Evolutionary conservation across 257 asterid species (phyloP).

Genomic region (Leptodermis oblonga): DNA sequence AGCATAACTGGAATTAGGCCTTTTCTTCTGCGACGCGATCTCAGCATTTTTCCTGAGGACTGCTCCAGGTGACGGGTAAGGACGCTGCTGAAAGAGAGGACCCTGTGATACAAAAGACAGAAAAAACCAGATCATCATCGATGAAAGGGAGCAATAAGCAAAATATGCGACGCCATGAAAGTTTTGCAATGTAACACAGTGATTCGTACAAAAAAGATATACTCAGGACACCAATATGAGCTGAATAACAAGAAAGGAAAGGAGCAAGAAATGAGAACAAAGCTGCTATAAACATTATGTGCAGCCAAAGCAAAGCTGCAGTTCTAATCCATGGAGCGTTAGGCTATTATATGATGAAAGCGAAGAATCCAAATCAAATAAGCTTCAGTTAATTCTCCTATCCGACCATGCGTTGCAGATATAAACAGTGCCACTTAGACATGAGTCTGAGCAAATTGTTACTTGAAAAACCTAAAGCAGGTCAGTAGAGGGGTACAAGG

Average conservation of each 20-base stretch:
- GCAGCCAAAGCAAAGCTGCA: neutral
- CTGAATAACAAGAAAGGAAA: too few species aligned
- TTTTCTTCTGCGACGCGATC: slow-evolving; percentile 79
- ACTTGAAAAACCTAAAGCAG: neutral
- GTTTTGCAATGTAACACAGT: neutral
- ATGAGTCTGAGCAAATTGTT: neutral
- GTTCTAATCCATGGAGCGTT: too few species aligned
- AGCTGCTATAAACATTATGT: neutral
- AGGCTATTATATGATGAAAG: neutral
- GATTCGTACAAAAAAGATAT: too few species aligned
- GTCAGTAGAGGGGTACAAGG: neutral
- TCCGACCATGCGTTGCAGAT: neutral
- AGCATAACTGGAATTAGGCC: slow-evolving; percentile 43
- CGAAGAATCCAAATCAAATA: neutral
- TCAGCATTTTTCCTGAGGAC: slow-evolving; percentile 94
- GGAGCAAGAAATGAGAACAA: neutral
- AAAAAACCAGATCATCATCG: neutral
- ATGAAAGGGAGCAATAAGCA: neutral
- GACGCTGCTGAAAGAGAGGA: slow-evolving; percentile 97
- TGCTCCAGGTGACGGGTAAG: slow-evolving; percentile 96
- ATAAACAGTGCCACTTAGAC: neutral
- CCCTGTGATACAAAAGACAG: slow-evolving; percentile 55
- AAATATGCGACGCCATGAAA: neutral
- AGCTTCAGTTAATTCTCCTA: neutral
- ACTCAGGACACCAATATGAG: neutral